These are phyloP conservation scores for Pezicula radicicola DNA, from an alignment of 2,329 filamentous ascomycete species.

Conservation along the genomic window DNA sequence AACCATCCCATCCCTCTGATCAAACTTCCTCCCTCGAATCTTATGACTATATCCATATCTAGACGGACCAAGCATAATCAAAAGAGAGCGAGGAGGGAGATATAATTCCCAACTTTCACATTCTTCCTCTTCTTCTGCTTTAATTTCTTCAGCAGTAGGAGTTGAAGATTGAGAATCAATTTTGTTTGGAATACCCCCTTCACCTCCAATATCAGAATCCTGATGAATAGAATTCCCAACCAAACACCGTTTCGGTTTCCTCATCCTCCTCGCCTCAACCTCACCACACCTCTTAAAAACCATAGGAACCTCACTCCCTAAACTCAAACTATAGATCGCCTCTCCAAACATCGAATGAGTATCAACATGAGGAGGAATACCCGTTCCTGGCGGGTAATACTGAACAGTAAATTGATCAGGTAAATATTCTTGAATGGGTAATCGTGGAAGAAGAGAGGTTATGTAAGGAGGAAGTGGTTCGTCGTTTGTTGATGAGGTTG, in stretches of 20 bases:
- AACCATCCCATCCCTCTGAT: conserved; percentile 1
- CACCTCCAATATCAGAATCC: no score
- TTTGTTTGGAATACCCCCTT: no score
- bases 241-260: background rate
- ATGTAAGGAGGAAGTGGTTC: background rate
- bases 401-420: conserved; percentile 59
- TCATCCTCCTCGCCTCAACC: background rate
- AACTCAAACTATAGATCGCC: conserved; percentile 31
- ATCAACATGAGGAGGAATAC: conserved; percentile 60
- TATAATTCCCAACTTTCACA: conserved; percentile 4
- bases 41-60: conserved; percentile 8
- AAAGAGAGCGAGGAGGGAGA: conserved; percentile 3
- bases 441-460: background rate
- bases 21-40: conserved; percentile 9
- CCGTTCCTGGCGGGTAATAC: conserved; percentile 56
- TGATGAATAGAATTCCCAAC: background rate
- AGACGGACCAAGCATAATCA: conserved; percentile 7
- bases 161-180: background rate
- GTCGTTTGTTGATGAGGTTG: background rate
- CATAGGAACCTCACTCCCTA: conserved; percentile 31
- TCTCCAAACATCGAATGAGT: conserved; percentile 45
- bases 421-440: background rate
- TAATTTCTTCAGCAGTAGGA: background rate
- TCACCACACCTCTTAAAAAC: conserved; percentile 17
- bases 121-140: background rate